Evolutionary conservation across 495 filamentous ascomycete genomes (phyloP).

Genomic region (Podospora comata): DNA sequence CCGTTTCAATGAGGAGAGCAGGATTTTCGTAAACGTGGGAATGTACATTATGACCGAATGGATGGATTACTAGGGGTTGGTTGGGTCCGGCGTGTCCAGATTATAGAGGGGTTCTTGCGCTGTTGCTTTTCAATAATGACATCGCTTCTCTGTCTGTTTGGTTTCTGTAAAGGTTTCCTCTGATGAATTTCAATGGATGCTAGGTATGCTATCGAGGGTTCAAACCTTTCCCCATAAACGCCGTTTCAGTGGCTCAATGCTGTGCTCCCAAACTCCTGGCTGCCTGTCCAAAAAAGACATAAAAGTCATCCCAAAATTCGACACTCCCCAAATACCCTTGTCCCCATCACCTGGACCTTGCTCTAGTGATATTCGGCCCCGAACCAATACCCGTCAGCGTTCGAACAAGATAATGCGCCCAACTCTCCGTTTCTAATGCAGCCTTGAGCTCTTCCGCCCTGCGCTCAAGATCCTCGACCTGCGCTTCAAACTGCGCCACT

Average conservation of each 20-base stretch:
- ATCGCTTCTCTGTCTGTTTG: constrained; percentile 14
- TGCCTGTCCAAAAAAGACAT: too few relatives aligned
- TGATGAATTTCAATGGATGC: not conserved
- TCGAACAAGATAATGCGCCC: constrained; percentile 57
- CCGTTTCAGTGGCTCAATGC: too few relatives aligned
- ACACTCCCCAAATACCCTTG: not conserved
- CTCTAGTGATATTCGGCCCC: constrained; percentile 50
- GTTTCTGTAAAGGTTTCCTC: not conserved
- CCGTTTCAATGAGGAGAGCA: not conserved
- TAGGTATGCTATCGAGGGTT: not conserved
- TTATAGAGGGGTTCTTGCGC: not conserved
- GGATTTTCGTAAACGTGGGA: not conserved
- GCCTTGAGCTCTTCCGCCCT: constrained; percentile 67
- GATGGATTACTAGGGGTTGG: not conserved
- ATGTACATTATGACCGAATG: not conserved
- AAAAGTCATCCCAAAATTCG: too few relatives aligned
- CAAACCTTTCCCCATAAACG: too few relatives aligned
- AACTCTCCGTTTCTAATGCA: constrained; percentile 61
- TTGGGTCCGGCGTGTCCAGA: constrained; percentile 15
- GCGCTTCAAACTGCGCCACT: constrained; percentile 72
- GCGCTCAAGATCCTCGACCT: constrained; percentile 74
- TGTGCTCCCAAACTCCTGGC: too few relatives aligned
- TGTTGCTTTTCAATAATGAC: constrained; percentile 5
- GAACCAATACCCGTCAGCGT: constrained; percentile 59
- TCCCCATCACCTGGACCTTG: not conserved